Conservation (phyloP, 164 flowering plant genomes). For the Macadamia integrifolia region DNA sequence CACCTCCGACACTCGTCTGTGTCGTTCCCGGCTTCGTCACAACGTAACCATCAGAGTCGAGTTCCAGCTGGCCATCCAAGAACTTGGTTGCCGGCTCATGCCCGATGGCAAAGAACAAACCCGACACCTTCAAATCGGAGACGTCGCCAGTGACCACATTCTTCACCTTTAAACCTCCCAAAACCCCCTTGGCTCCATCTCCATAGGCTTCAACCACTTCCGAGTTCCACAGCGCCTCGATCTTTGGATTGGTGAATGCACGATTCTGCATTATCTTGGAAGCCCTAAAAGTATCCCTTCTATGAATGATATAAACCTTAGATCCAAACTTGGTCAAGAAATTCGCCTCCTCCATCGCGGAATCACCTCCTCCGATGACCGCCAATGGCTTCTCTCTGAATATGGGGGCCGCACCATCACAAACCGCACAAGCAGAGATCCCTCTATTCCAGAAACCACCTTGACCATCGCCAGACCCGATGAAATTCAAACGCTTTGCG, state of each 20-base stretch:
- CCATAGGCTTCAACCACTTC: conserved; percentile 55
- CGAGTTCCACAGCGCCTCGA: conserved; percentile 65
- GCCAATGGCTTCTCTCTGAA: conserved; percentile 59
- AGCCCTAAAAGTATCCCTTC: conserved; percentile 61
- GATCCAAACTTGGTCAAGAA: conserved; percentile 65
- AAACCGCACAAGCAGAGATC: conserved; percentile 58
- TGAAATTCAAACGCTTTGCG: conserved; percentile 44
- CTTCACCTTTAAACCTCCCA: conserved; percentile 63
- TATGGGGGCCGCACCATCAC: conserved; percentile 61
- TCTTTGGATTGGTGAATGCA: conserved; percentile 54
- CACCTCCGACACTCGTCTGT: conserved; percentile 57
- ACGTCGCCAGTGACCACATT: conserved; percentile 50
- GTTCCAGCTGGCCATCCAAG: conserved; percentile 58
- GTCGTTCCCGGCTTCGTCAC: conserved; percentile 63
- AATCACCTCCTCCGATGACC: conserved; percentile 77
- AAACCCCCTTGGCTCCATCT: conserved; percentile 27
- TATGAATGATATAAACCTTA: conserved; percentile 53
- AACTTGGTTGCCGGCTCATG: conserved; percentile 81
- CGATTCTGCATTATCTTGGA: conserved; percentile 69
- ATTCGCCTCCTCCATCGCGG: conserved; percentile 77
- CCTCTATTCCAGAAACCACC: conserved; percentile 63
- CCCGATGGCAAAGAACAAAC: conserved; percentile 75
- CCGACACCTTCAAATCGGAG: conserved; percentile 50
- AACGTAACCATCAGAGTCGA: conserved; percentile 62
- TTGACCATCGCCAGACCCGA: conserved; percentile 39